phyloP scores from a whole-genome alignment of 192 early-diverging fungal species.

The Spizellomyces punctatus region DNA sequence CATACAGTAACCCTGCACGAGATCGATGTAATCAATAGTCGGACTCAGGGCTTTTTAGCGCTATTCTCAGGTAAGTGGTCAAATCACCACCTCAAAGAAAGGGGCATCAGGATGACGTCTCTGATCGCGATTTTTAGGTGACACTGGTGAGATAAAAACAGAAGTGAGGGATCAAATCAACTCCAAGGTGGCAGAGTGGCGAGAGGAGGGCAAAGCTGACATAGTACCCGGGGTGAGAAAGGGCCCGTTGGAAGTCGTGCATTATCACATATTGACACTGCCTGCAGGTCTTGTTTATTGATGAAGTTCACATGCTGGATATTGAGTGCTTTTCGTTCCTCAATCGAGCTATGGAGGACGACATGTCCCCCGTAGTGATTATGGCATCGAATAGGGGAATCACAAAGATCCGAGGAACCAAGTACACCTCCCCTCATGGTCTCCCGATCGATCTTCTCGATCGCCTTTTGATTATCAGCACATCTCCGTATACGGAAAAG shows the following conservation, averaged over 20 bases:
- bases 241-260: not conserved
- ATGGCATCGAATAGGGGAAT: constrained; percentile 99
- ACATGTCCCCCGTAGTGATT: constrained; percentile 96
- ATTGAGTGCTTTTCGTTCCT: constrained; percentile 99
- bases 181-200: constrained; percentile 93
- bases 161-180: constrained; percentile 99
- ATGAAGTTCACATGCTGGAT: constrained; percentile 99
- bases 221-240: constrained; percentile 88
- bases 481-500: constrained; percentile 78
- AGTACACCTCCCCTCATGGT: constrained; percentile 95
- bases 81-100: not conserved
- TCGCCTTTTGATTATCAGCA: constrained; percentile 91
- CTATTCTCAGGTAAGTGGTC: constrained; percentile 81
- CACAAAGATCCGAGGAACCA: constrained; percentile 93
- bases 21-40: constrained; percentile 98
- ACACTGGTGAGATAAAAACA: constrained; percentile 96
- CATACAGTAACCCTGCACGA: constrained; percentile 99
- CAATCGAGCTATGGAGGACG: constrained; percentile 95
- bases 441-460: constrained; percentile 97
- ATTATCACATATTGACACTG: not conserved
- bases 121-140: constrained; percentile 45
- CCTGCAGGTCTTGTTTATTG: constrained; percentile 86
- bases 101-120: not conserved
- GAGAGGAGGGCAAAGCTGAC: constrained; percentile 98
- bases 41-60: constrained; percentile 95